A percentile compares a stretch with the other conserved stretches of the same genome.
phyloP scores from a whole-genome alignment of 2,329 filamentous ascomycete genomes.

The Exophiala oligosperma region DNA sequence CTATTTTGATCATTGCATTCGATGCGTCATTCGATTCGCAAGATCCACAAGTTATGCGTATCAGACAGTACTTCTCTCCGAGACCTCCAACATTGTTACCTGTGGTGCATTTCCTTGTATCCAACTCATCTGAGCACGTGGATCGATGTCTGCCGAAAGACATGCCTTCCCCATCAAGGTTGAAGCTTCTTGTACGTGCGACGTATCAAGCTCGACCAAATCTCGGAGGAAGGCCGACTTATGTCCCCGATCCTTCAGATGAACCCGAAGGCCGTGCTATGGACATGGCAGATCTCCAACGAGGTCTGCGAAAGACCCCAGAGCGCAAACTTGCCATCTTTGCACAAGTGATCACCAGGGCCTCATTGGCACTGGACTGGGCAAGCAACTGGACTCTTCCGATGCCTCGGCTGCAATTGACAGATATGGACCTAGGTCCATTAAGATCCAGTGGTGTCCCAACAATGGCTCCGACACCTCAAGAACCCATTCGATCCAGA shows the following conservation, averaged over 20 bases:
- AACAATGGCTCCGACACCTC: conserved; percentile 22
- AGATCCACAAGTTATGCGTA: conserved; percentile 40
- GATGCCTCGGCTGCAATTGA: conserved; percentile 40
- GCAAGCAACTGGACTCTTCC: conserved; percentile 38
- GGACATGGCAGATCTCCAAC: conserved; percentile 35
- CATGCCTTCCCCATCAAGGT: conserved; percentile 22
- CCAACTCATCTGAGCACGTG: conserved; percentile 50
- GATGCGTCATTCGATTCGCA: conserved; percentile 44
- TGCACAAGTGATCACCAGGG: conserved; percentile 17
- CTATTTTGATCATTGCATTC: conserved; percentile 42
- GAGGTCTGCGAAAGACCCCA: conserved; percentile 32
- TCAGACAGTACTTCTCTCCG: conserved; percentile 38
- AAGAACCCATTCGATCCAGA: conserved; percentile 19
- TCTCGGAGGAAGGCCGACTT: conserved; percentile 24
- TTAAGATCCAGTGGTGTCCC: conserved; percentile 14
- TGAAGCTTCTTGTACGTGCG: conserved; percentile 27
- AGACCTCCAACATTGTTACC: conserved; percentile 37
- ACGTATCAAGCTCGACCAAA: conserved; percentile 26
- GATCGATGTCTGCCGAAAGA: conserved; percentile 41
- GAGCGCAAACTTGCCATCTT: conserved; percentile 22
- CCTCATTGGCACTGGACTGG: conserved; percentile 38
- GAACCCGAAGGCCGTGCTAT: conserved; percentile 23
- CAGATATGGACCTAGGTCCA: conserved; percentile 31
- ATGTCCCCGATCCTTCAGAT: conserved; percentile 24
- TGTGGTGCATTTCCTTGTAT: conserved; percentile 44